phyloP scores from a whole-genome alignment of 1,284 basidiomycete species.

The Apiotrichum veenhuisii region DNA sequence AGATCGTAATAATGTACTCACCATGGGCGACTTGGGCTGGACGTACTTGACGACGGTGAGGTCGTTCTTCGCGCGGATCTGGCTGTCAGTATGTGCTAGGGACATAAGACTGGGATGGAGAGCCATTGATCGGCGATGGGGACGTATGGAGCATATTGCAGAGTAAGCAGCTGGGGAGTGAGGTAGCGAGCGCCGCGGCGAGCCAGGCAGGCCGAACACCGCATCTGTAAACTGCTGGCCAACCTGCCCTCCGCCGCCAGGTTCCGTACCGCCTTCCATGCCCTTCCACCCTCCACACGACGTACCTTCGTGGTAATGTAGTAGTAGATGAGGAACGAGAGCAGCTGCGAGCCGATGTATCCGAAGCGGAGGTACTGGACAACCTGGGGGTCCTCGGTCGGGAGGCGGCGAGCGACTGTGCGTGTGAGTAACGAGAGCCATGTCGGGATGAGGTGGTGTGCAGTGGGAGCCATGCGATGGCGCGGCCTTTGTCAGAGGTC shows the following conservation, averaged over 20 bases:
- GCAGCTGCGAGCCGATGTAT: conserved; percentile 15
- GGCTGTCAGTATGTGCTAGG: conserved; percentile 1
- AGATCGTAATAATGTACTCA: not conserved
- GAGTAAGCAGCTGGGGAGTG: not conserved
- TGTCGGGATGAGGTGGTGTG: too few relatives aligned
- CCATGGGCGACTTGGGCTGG: conserved; percentile 23
- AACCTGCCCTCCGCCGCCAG: not conserved
- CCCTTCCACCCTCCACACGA: not conserved
- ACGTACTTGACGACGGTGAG: conserved; percentile 24
- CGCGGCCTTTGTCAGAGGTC: not conserved
- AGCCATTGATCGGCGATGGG: not conserved
- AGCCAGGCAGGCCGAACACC: not conserved
- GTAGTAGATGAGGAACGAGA: conserved; percentile 21
- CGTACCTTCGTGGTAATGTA: conserved; percentile 19
- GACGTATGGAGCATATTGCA: too few relatives aligned
- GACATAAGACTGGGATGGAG: not conserved
- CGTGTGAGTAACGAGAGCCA: too few relatives aligned
- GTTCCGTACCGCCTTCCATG: not conserved
- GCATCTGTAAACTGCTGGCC: too few relatives aligned
- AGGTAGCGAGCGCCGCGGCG: not conserved
- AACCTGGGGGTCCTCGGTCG: conserved; percentile 19
- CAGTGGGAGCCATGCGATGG: too few relatives aligned
- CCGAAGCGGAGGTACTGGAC: conserved; percentile 20
- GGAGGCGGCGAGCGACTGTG: conserved; percentile 20
- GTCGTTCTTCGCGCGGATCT: conserved; percentile 25